Conservation (phyloP, 2,329 filamentous ascomycete genomes). For the Elsinoe necatrix region DNA sequence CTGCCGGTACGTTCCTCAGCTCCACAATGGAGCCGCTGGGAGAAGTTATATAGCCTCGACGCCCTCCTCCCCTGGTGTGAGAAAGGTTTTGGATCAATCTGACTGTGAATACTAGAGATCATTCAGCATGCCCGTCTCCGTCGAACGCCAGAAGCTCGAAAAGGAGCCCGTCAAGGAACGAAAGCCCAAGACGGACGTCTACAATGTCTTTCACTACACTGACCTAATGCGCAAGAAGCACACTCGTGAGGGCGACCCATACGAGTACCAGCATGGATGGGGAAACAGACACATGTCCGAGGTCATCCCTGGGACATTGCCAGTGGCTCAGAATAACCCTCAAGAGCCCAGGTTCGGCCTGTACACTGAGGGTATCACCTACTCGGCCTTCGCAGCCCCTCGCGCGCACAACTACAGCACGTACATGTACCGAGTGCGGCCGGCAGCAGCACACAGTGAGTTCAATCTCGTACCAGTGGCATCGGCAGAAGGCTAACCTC, state of each 20-base stretch:
- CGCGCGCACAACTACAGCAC: slow-evolving; percentile 36
- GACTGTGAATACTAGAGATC: background rate
- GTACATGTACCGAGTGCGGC: slow-evolving; percentile 39
- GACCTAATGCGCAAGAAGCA: slow-evolving; percentile 33
- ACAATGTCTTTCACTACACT: slow-evolving; percentile 33
- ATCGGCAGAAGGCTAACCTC: background rate
- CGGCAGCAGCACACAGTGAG: slow-evolving; percentile 35
- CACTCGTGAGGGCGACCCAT: slow-evolving; percentile 32
- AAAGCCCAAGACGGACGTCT: slow-evolving; percentile 30
- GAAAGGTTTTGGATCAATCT: background rate
- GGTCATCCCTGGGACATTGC: slow-evolving; percentile 37
- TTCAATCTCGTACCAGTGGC: slow-evolving; percentile 26
- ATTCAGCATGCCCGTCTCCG: slow-evolving; percentile 14
- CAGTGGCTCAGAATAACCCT: slow-evolving; percentile 36
- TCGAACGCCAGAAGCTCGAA: slow-evolving; percentile 9
- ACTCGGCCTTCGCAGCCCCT: slow-evolving; percentile 37
- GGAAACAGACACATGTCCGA: slow-evolving; percentile 34
- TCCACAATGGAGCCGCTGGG: slow-evolving; percentile 10
- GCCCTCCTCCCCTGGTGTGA: background rate
- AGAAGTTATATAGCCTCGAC: background rate
- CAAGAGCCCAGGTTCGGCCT: slow-evolving; percentile 37
- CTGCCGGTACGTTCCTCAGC: slow-evolving; percentile 7
- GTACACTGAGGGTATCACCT: slow-evolving; percentile 40
- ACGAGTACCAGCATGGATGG: slow-evolving; percentile 33
- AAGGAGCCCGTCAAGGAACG: slow-evolving; percentile 20